Conservation (phyloP, 75 land plant species). For the Selaginella moellendorffii region DNA sequence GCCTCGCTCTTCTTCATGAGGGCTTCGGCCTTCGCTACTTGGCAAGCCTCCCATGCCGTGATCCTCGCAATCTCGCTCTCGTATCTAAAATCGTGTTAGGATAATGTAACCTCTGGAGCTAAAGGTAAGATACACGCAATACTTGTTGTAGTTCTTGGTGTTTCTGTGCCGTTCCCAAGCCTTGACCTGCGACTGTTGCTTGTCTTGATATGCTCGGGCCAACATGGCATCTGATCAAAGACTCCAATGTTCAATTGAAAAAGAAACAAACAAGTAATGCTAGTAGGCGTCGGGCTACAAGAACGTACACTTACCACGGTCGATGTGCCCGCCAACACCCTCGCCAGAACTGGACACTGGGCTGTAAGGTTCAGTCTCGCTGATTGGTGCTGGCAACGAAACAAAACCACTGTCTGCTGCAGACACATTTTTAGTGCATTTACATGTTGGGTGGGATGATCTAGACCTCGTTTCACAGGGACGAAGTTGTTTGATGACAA, state of each 20-base stretch:
- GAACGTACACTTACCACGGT: neutral
- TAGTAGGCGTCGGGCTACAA: neutral
- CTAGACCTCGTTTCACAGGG: neutral
- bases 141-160: constrained; percentile 4
- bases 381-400: neutral
- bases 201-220: neutral
- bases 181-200: neutral
- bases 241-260: neutral
- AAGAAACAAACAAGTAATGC: neutral
- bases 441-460: neutral
- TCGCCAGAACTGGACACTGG: neutral
- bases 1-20: neutral
- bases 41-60: neutral
- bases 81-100: neutral
- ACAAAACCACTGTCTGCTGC: neutral
- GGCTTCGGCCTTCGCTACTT: constrained; percentile 3
- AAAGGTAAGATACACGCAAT: neutral
- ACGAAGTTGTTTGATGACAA: too few relatives aligned
- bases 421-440: neutral
- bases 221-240: constrained; percentile 1
- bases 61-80: constrained; percentile 8
- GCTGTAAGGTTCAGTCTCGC: neutral
- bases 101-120: neutral
- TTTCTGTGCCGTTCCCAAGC: neutral
- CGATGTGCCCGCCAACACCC: neutral